These are phyloP conservation scores for Clavispora phyllophila DNA, from an alignment of 805 yeast species.

Conservation along the genomic window DNA sequence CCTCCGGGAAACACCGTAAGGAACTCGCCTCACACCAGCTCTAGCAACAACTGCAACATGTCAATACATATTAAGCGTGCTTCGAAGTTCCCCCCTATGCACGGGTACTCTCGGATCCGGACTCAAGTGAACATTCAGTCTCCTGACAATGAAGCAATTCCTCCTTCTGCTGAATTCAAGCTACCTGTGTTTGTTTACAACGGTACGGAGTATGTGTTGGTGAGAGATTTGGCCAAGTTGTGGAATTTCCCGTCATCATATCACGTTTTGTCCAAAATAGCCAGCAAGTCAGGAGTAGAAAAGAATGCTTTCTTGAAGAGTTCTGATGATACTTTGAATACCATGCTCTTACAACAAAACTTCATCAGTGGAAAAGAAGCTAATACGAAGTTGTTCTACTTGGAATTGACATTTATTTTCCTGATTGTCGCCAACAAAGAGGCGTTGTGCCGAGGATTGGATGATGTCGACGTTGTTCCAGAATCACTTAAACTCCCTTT, in stretches of 20 bases:
- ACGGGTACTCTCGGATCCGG: slow-evolving; percentile 7
- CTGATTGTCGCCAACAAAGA: slow-evolving; percentile 17
- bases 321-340: slow-evolving; percentile 19
- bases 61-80: background rate
- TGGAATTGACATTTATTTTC: slow-evolving; percentile 19
- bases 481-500: slow-evolving; percentile 2
- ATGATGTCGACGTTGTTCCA: slow-evolving; percentile 1
- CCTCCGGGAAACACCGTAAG: background rate
- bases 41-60: background rate
- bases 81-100: background rate
- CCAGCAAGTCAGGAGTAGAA: slow-evolving; percentile 17
- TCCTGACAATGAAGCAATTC: slow-evolving; percentile 4
- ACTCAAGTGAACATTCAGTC: slow-evolving; percentile 4
- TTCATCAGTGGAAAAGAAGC: slow-evolving; percentile 18
- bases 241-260: slow-evolving; percentile 42
- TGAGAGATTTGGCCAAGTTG: slow-evolving; percentile 26
- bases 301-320: slow-evolving; percentile 15
- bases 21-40: background rate
- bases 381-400: slow-evolving; percentile 21
- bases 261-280: slow-evolving; percentile 29
- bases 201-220: slow-evolving; percentile 18
- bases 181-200: slow-evolving; percentile 8
- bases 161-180: slow-evolving; percentile 5
- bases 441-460: slow-evolving; percentile 7
- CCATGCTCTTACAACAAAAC: slow-evolving; percentile 13